Evolutionary conservation across 306 rosid species (phyloP), one percentile per base, ranked within the genome.

Genomic region (Lathyrus tuberosus): DNA sequence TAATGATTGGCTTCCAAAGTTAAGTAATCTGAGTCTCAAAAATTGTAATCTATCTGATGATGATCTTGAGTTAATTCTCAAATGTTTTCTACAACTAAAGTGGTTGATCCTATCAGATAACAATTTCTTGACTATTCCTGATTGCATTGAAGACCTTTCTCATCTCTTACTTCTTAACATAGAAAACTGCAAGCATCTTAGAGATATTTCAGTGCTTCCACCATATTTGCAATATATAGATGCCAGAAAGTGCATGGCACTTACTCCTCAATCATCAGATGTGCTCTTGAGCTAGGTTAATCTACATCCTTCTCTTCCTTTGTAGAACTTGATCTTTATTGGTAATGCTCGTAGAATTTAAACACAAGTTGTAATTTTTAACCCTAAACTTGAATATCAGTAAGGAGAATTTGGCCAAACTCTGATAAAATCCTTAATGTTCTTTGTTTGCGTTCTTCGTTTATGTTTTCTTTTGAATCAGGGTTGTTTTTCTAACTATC

Each of bases 41-140:
- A n/a, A n/a, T n/a, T n/a, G n/a, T n/a, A n/a, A n/a, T n/a, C n/a
- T n/a, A n/a, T n/a, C n/a, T n/a, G n/a, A n/a, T n/a, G n/a, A n/a
- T n/a, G n/a, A n/a, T n/a, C n/a, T n/a, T n/a, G n/a, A n/a, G n/a
- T n/a, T n/a, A n/a, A n/a, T n/a, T n/a, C n/a, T n/a, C n/a, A n/a
- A n/a, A 6, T 44, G 43, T 37, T 78, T 78, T 54, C 52, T 44
- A 4, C 17, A 65, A 24, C 24, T 77, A n/a, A 71, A 54, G 28
- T 70, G 72, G 67, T 77, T 77, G 60, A 30, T 53, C 54, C 62
- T 78, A 65, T 63, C 77, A 37, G 43, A 57, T 10, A 78, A 78
- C 69, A 70, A 56, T 15, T 71, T 78, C 16, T 56, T 65, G 15
- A 44, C 73, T 54, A 57, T 78, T 24, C 81, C 81, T n/a, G 69